phyloP scores from a whole-genome alignment of 2,329 filamentous ascomycete species.

The Hypoxylon sp. region DNA sequence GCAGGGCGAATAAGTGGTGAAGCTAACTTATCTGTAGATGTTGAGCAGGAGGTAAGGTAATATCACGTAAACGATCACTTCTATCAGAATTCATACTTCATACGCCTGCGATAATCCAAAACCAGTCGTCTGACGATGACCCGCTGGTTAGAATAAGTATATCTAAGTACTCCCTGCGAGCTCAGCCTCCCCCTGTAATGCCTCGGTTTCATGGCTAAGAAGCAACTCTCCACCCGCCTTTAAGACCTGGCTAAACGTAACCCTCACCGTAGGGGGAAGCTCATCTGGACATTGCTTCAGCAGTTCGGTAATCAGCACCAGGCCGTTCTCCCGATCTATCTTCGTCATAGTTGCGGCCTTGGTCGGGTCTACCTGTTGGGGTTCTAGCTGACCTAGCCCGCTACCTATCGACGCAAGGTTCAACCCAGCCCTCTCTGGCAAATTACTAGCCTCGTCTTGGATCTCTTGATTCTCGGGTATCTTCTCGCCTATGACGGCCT shows the following conservation, averaged over 20 bases:
- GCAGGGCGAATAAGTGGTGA: not conserved
- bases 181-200: not conserved
- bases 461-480: slow-evolving; percentile 32
- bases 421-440: slow-evolving; percentile 2
- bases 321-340: slow-evolving; percentile 72
- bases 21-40: not conserved
- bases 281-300: slow-evolving; percentile 61
- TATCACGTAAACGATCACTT: not conserved
- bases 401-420: slow-evolving; percentile 22
- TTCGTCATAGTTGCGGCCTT: slow-evolving; percentile 63
- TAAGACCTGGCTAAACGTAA: slow-evolving; percentile 65
- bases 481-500: slow-evolving; percentile 65
- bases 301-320: slow-evolving; percentile 72
- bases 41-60: not conserved
- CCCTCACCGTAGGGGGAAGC: slow-evolving; percentile 58
- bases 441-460: not conserved
- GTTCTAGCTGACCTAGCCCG: slow-evolving; percentile 54
- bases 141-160: not conserved
- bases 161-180: not conserved
- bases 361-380: slow-evolving; percentile 63
- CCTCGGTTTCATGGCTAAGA: slow-evolving; percentile 45
- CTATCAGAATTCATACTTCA: slow-evolving; percentile 2
- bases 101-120: not conserved
- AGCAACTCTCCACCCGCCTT: slow-evolving; percentile 65
- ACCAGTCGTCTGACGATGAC: not conserved